Base-by-base conservation (phyloP, 768 basidiomycete species). In the Hygrophoropsis aurantiaca region DNA sequence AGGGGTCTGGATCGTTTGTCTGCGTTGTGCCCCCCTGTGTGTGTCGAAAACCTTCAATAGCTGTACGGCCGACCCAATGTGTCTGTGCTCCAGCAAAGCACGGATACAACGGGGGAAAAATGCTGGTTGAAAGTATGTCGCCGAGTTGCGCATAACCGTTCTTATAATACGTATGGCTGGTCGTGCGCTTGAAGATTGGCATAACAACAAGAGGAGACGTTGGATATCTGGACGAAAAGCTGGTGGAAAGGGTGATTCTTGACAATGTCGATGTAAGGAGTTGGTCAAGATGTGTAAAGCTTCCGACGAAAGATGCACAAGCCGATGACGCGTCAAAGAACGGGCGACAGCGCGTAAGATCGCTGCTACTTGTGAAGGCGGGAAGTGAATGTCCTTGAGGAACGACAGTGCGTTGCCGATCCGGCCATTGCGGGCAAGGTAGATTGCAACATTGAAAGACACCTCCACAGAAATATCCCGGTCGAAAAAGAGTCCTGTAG, bases 191-290 rank as follows among this genome's bases (percentile, higher is more conserved):
- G 61, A 67, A 3, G 71, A 67, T 46, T 15, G 74, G 59, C 64
- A 77, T 55, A 45, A 73, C 58, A 23, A 57, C 57, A 46, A 40
- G 40, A 81, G 61, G 21, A 78, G 68, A 42, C 71, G 75, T 10
- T 77, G 72, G 26, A 83, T 57, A n/a, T 59, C 51, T 25, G 60
- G 56, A 40, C 73, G 74, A 53, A 74, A 72, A 44, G 75, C 75
- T 50, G 60, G 52, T 0, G 68, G 58, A 0, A 75, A 75, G 15
- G 54, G 52, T 3, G 55, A 60, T 3, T 56, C 57, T 8, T 50
- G 36, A 47, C 77, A 82, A 26, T 78, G 47, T 2, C 54, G 57
- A 36, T 49, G 51, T 30, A 82, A 56, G 5, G 58, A 58, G n/a
- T 69, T 49, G 10, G 60, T 66, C 20, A 82, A 41, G 4, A 59